Evolutionary conservation across 202 grass and related monocot species (phyloP).

Genomic region (Carex arenaria): DNA sequence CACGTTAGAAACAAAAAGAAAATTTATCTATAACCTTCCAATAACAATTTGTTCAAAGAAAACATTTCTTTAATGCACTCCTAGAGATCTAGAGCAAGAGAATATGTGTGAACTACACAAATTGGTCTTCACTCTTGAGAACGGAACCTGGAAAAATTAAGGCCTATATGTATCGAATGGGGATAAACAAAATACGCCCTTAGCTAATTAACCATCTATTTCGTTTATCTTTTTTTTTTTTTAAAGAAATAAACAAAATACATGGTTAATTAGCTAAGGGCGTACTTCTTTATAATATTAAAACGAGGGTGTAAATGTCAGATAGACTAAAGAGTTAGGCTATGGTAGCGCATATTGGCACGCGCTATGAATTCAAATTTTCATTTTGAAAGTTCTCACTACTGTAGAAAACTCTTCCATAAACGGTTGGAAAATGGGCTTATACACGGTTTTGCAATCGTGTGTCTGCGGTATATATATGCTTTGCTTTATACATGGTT

Average conservation of each 20-base stretch:
- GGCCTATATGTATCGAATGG: neutral
- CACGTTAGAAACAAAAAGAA: neutral
- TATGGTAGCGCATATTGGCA: too few species aligned
- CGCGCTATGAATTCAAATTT: too few species aligned
- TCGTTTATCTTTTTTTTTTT: too few species aligned
- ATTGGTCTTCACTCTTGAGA: neutral
- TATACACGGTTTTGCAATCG: too few species aligned
- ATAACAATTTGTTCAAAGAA: neutral
- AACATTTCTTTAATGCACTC: neutral
- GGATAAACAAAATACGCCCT: neutral
- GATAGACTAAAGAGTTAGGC: neutral
- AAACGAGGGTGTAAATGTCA: neutral
- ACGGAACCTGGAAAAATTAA: too few species aligned
- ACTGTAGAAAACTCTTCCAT: too few species aligned
- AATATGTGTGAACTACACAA: neutral
- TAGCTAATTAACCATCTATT: too few species aligned
- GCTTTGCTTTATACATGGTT: too few species aligned
- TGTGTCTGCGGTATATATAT: too few species aligned
- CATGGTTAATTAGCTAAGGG: neutral
- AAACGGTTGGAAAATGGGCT: too few species aligned
- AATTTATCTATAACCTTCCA: neutral
- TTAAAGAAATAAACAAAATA: neutral
- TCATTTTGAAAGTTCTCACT: too few species aligned
- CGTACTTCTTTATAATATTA: neutral
- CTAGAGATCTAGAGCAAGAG: neutral